A percentile compares a stretch with the other conserved stretches of the same genome.
Evolutionary conservation across 257 asterid genomes (phyloP).

Genomic region (Solanum neorickii): DNA sequence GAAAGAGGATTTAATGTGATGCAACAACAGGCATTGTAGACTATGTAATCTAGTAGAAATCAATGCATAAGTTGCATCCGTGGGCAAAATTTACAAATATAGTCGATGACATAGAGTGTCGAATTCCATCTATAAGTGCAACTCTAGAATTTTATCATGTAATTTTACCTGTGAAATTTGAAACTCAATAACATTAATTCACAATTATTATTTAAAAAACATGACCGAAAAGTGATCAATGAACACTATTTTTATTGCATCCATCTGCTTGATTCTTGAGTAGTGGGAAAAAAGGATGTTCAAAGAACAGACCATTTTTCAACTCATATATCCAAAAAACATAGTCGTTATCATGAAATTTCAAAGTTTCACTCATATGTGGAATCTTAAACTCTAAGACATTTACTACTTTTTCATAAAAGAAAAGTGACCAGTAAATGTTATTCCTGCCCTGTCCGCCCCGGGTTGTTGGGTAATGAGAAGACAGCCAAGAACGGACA

Average conservation of each 20-base stretch:
- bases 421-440: not conserved
- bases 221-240: not conserved
- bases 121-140: not conserved
- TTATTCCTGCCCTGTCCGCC: accelerated
- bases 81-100: not conserved
- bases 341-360: not conserved
- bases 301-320: not conserved
- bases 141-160: not conserved
- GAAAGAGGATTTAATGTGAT: not conserved
- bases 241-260: not conserved
- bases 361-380: not conserved
- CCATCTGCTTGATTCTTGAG: not conserved
- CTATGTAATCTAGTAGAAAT: not conserved
- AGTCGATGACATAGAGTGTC: not conserved
- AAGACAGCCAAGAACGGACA: not conserved
- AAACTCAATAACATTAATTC: not conserved
- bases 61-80: not conserved
- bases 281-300: not conserved
- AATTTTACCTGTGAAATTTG: not conserved
- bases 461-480: not conserved
- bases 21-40: not conserved
- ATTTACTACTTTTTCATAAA: not conserved
- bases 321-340: not conserved
- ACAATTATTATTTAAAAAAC: not conserved
- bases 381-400: not conserved